Conservation (phyloP, 768 basidiomycete species). For the Termitomyces sp. region DNA sequence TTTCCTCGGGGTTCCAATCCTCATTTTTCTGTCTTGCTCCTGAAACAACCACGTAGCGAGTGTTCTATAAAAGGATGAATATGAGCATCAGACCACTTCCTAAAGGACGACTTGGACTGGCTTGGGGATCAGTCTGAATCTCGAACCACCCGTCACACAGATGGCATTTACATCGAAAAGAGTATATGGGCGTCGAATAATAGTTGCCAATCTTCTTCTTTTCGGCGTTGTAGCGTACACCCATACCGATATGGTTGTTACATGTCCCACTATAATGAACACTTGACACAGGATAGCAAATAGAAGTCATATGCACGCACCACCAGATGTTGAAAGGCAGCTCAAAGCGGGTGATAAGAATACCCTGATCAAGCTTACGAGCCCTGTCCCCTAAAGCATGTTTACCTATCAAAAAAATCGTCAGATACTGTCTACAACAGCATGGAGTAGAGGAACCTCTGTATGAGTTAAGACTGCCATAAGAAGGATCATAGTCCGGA, state of each 20-base stretch:
- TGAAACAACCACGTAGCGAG: slow-evolving; percentile 85
- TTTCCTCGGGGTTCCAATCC: slow-evolving; percentile 96
- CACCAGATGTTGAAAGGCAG: slow-evolving; percentile 97
- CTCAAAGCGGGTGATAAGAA: slow-evolving; percentile 93
- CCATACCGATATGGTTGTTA: slow-evolving; percentile 96
- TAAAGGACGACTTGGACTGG: slow-evolving; percentile 22
- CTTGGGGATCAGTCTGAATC: slow-evolving; percentile 96
- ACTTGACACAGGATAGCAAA: neutral
- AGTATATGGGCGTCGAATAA: slow-evolving; percentile 90
- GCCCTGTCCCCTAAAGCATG: slow-evolving; percentile 93
- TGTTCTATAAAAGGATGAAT: slow-evolving; percentile 55
- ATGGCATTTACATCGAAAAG: slow-evolving; percentile 97
- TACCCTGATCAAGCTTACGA: slow-evolving; percentile 92
- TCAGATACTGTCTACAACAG: slow-evolving; percentile 6
- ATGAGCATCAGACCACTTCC: neutral
- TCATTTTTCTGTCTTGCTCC: slow-evolving; percentile 95
- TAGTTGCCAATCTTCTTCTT: slow-evolving; percentile 97
- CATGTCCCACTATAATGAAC: slow-evolving; percentile 78
- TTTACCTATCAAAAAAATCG: slow-evolving; percentile 51
- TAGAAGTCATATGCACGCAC: slow-evolving; percentile 35
- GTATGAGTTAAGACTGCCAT: slow-evolving; percentile 67
- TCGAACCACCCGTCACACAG: slow-evolving; percentile 97
- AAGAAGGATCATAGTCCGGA: slow-evolving; percentile 46
- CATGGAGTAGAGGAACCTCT: slow-evolving; percentile 38
- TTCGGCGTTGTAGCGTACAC: slow-evolving; percentile 99